Evolutionary conservation across 352 stramenopile genomes (phyloP).

Genomic region (Labyrinthula sp.): DNA sequence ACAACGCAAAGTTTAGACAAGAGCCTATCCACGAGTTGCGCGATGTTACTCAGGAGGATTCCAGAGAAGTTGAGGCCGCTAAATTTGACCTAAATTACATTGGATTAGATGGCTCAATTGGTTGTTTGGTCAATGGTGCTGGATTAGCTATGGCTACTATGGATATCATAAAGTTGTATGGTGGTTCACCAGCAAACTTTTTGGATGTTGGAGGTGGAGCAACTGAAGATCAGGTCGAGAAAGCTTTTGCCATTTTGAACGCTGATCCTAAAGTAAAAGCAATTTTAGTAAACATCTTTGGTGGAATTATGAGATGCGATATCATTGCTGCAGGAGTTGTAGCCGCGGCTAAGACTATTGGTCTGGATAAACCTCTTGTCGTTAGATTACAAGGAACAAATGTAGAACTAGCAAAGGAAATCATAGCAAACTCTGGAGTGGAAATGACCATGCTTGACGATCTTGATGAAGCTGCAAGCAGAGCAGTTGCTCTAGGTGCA

Average conservation of each 20-base stretch:
- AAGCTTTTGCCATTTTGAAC: slow-evolving; percentile 65
- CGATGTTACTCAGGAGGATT: slow-evolving; percentile 76
- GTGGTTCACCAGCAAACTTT: slow-evolving; percentile 90
- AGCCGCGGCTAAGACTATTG: slow-evolving; percentile 76
- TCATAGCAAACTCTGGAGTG: slow-evolving; percentile 72
- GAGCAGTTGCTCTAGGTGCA: slow-evolving; percentile 71
- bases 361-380: slow-evolving; percentile 86
- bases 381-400: slow-evolving; percentile 93
- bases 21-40: slow-evolving; percentile 66
- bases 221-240: slow-evolving; percentile 61
- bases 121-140: slow-evolving; percentile 96
- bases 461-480: slow-evolving; percentile 76
- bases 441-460: slow-evolving; percentile 78
- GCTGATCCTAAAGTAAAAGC: slow-evolving; percentile 78
- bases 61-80: slow-evolving; percentile 68
- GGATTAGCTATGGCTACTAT: slow-evolving; percentile 96
- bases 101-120: slow-evolving; percentile 92
- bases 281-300: slow-evolving; percentile 98
- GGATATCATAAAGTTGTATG: slow-evolving; percentile 97
- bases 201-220: slow-evolving; percentile 87
- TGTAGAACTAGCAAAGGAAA: slow-evolving; percentile 70
- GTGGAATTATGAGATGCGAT: slow-evolving; percentile 95
- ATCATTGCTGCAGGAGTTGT: slow-evolving; percentile 86
- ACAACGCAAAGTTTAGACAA: slow-evolving; percentile 90
- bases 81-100: slow-evolving; percentile 97